Evolutionary conservation across 2,329 filamentous ascomycete genomes (phyloP).

Genomic region (Talaromyces verruculosus): DNA sequence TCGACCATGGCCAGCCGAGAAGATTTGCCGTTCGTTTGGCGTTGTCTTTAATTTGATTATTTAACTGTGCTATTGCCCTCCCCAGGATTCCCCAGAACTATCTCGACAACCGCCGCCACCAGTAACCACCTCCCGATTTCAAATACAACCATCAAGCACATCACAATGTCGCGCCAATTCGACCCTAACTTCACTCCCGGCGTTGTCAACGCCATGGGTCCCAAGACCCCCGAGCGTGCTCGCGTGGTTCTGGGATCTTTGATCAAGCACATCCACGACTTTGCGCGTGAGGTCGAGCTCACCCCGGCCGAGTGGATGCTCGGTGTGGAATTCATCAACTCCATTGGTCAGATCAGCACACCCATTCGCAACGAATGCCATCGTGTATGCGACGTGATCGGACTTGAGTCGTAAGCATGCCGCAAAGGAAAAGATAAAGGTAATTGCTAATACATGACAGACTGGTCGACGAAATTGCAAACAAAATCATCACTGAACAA

Average conservation of each 20-base stretch:
- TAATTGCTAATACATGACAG: too few species aligned
- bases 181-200: constrained; percentile 75
- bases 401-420: constrained; percentile 65
- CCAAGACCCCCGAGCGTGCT: constrained; percentile 64
- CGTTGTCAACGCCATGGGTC: constrained; percentile 71
- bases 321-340: constrained; percentile 73
- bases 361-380: constrained; percentile 72
- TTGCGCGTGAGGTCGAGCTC: constrained; percentile 73
- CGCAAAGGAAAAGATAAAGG: too few species aligned
- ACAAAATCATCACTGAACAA: constrained; percentile 63
- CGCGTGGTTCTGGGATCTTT: constrained; percentile 63
- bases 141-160: too few species aligned
- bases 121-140: not conserved
- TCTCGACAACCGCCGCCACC: not conserved
- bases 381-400: constrained; percentile 70
- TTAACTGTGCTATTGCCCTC: not conserved
- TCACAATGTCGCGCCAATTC: constrained; percentile 48
- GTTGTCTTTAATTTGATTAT: not conserved
- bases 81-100: constrained; percentile 7
- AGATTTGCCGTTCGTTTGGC: constrained; percentile 7
- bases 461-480: constrained; percentile 78
- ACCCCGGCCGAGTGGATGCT: constrained; percentile 75
- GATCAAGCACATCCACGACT: constrained; percentile 74
- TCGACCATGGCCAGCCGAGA: not conserved
- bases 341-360: constrained; percentile 67